Evolutionary conservation across 345 rosid genomes (phyloP), one percentile per base, ranked within the genome.

Genomic region (Arabis alpina): DNA sequence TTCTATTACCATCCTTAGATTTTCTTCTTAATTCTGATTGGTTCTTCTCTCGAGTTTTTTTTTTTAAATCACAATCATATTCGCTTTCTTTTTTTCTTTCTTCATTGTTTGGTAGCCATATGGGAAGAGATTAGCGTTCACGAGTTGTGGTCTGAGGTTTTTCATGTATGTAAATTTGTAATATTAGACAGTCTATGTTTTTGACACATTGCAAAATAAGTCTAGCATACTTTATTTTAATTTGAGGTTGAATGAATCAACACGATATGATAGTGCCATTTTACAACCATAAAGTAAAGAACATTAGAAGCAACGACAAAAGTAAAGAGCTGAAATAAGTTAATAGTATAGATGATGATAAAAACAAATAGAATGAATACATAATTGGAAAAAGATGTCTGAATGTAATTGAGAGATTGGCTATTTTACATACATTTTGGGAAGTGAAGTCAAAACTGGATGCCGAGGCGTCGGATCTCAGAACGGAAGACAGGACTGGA

Each of bases 401-500:
- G 14, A 49, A 27, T 49, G 57, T 24, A 10, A 55, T 25, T n/a
- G 61, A 40, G 16, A 43, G 49, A 10, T 66, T 19, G 24, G 42
- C 49, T 12, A 51, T 3, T 6, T 4, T 61, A 61, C 25, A 41
- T 13, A 36, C 40, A 36, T 36, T 36, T 32, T 8, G 40, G 10
- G 2, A 36, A 36, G 9, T 36, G 0, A 48, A 52, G 72, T 91
- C 81, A 84, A 54, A 80, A 82, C 32, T 89, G 86, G 76, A 94
- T 76, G 48, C 90, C 85, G 36, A 92, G 66, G 53, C 94, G 77
- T 55, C 89, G 81, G 76, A 92, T 64, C 82, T 92, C 97, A 24
- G 86, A 74, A 39, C 83, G 78, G 68, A 92, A 90, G 42, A 76
- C 65, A 3, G 83, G 85, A 61, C 96, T 89, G 30, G 90, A 84